These are phyloP conservation scores for Linnemannia schmuckeri DNA, from an alignment of 192 early-diverging fungal species.

Conservation along the genomic window DNA sequence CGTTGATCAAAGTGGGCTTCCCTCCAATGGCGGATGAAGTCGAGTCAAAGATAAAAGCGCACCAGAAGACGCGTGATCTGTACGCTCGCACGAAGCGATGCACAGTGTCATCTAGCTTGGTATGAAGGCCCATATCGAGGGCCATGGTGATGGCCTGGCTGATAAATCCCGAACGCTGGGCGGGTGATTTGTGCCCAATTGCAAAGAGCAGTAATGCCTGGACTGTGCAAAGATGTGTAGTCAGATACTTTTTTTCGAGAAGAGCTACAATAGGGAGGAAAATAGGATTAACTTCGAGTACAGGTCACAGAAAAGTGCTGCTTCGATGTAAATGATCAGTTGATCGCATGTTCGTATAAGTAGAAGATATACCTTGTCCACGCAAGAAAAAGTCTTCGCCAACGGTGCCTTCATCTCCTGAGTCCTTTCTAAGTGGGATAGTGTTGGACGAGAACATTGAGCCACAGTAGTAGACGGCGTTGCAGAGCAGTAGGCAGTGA, in stretches of 20 bases:
- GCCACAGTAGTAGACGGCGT: slow-evolving; percentile 43
- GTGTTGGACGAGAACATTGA: slow-evolving; percentile 31
- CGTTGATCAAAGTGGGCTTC: slow-evolving; percentile 48
- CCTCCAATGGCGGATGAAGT: slow-evolving; percentile 47
- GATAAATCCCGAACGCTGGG: slow-evolving; percentile 46
- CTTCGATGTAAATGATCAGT: neutral
- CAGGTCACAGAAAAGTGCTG: neutral
- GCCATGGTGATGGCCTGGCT: slow-evolving; percentile 56
- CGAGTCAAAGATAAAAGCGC: slow-evolving; percentile 48
- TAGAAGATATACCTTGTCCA: slow-evolving; percentile 32
- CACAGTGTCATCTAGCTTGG: slow-evolving; percentile 22
- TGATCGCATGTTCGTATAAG: neutral
- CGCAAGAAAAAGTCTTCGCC: slow-evolving; percentile 49
- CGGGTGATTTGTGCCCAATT: slow-evolving; percentile 52
- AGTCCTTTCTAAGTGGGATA: slow-evolving; percentile 35
- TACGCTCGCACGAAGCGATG: slow-evolving; percentile 35
- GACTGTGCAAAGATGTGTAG: slow-evolving; percentile 47
- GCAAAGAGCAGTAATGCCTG: slow-evolving; percentile 50
- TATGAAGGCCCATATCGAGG: slow-evolving; percentile 50
- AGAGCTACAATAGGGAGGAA: slow-evolving; percentile 1
- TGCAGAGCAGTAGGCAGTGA: slow-evolving; percentile 50
- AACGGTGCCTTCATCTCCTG: slow-evolving; percentile 40
- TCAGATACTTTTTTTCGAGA: slow-evolving; percentile 53
- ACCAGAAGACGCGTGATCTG: slow-evolving; percentile 50
- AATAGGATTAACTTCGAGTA: neutral